phyloP scores from a whole-genome alignment of 2,329 filamentous ascomycete genomes.

The Tolypocladium album region DNA sequence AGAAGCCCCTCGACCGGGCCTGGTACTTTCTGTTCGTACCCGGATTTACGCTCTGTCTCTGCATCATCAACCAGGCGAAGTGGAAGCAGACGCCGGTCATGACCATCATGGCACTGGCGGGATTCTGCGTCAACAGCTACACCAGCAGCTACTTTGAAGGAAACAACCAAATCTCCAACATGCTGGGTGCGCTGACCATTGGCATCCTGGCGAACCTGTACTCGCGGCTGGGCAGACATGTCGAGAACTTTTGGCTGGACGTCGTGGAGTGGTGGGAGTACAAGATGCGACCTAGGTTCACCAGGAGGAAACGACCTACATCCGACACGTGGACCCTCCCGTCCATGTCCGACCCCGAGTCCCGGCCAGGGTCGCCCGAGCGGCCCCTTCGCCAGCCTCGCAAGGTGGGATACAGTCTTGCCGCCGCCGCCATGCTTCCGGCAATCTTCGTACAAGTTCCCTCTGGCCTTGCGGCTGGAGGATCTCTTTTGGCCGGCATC shows the following conservation, averaged over 20 bases:
- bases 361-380: constrained; percentile 12
- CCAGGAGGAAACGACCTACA: constrained; percentile 14
- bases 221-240: constrained; percentile 51
- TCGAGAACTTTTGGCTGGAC: constrained; percentile 44
- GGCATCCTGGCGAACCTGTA: constrained; percentile 73
- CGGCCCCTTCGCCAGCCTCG: constrained; percentile 21
- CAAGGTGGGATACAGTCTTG: constrained; percentile 60
- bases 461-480: constrained; percentile 48
- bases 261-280: constrained; percentile 37
- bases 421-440: constrained; percentile 74
- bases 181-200: constrained; percentile 64
- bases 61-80: constrained; percentile 73
- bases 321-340: constrained; percentile 21
- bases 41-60: constrained; percentile 61
- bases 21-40: constrained; percentile 64
- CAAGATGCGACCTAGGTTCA: constrained; percentile 25
- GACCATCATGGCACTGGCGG: constrained; percentile 61
- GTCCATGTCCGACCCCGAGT: constrained; percentile 20
- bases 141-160: constrained; percentile 53
- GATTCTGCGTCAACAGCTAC: constrained; percentile 69
- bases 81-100: constrained; percentile 70
- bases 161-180: constrained; percentile 67
- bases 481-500: constrained; percentile 48
- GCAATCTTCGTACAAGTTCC: constrained; percentile 70
- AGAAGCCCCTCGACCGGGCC: constrained; percentile 28